phyloP scores from a whole-genome alignment of 805 yeast species.

The Candida parachauliodes region DNA sequence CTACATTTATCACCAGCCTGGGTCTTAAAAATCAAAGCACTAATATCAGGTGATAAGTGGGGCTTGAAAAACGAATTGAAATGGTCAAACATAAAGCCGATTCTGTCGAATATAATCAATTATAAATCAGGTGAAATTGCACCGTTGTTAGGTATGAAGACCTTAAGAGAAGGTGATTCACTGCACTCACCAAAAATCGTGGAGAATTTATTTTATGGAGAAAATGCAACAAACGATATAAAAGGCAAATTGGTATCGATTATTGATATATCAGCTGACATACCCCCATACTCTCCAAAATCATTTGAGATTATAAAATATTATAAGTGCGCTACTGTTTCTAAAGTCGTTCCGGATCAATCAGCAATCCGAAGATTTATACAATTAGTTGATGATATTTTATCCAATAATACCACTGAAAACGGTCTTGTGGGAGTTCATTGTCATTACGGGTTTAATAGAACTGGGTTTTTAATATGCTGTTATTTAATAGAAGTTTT shows the following conservation, averaged over 20 bases:
- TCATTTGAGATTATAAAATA: constrained; percentile 53
- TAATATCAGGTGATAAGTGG: constrained; percentile 70
- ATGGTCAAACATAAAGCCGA: constrained; percentile 56
- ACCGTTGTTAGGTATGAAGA: constrained; percentile 68
- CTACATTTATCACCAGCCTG: constrained; percentile 63
- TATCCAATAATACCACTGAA: constrained; percentile 17
- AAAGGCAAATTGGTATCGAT: constrained; percentile 49
- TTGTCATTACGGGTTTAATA: constrained; percentile 78
- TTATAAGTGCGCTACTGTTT: constrained; percentile 72
- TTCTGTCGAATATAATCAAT: constrained; percentile 43
- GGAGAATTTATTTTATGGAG: constrained; percentile 43
- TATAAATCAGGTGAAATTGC: constrained; percentile 30
- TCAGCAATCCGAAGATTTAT: constrained; percentile 56
- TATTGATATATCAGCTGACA: constrained; percentile 65
- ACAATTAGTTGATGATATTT: constrained; percentile 47
- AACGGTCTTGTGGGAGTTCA: constrained; percentile 58
- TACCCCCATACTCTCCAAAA: constrained; percentile 67
- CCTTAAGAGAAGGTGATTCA: constrained; percentile 60
- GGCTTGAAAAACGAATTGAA: constrained; percentile 71
- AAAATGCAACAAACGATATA: constrained; percentile 7
- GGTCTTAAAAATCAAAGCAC: constrained; percentile 63
- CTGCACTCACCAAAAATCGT: constrained; percentile 55
- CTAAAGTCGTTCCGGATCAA: constrained; percentile 69
- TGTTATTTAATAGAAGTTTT: constrained; percentile 61
- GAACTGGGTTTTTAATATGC: constrained; percentile 73